phyloP scores from a whole-genome alignment of 768 basidiomycete species.

The Hygrophorus russula region DNA sequence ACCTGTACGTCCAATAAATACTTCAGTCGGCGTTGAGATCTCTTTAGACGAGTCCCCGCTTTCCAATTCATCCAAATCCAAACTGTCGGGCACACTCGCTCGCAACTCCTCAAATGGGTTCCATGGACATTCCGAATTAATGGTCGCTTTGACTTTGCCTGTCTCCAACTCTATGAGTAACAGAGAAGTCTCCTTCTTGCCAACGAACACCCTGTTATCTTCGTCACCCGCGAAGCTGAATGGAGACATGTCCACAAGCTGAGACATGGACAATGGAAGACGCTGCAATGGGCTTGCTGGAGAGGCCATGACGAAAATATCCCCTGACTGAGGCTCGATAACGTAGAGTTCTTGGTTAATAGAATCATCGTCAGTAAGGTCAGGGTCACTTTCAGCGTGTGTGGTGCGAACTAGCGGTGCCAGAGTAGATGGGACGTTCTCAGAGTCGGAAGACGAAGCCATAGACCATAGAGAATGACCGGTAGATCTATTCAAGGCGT shows the following conservation, averaged over 20 bases:
- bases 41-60: conserved; percentile 25
- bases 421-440: conserved; percentile 40
- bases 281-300: conserved; percentile 66
- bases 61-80: conserved; percentile 53
- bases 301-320: conserved; percentile 77
- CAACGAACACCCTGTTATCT: conserved; percentile 71
- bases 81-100: conserved; percentile 27
- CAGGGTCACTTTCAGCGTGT: conserved; percentile 47
- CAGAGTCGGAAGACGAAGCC: conserved; percentile 42
- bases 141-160: conserved; percentile 63
- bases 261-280: conserved; percentile 84
- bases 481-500: conserved; percentile 82
- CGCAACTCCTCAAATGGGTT: conserved; percentile 49
- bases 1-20: conserved; percentile 44
- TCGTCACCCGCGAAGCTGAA: conserved; percentile 60
- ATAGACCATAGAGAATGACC: conserved; percentile 86
- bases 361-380: conserved; percentile 41
- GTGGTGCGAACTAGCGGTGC: conserved; percentile 66
- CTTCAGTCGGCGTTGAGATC: conserved; percentile 28
- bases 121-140: conserved; percentile 73
- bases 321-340: conserved; percentile 90
- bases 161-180: conserved; percentile 69
- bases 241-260: conserved; percentile 86
- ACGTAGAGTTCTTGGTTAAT: conserved; percentile 69
- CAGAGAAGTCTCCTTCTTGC: conserved; percentile 81